Conservation (phyloP, 164 flowering plant species). For the Malania oleifera region DNA sequence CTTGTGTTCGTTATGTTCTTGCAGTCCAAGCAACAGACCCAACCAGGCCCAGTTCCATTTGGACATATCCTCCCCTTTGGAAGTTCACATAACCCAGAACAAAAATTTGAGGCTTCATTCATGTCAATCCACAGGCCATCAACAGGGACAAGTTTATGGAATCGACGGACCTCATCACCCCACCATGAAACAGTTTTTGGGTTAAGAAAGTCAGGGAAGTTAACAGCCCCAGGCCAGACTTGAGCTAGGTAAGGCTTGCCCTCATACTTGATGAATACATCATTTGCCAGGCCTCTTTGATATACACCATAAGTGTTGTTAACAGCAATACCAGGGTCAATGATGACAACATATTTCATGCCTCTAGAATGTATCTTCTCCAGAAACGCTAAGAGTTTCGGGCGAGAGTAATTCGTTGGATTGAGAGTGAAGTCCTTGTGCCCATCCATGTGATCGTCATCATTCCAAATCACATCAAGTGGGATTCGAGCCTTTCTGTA, state of each 20-base stretch:
- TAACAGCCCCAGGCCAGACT: slow-evolving; percentile 93
- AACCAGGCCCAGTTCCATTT: slow-evolving; percentile 58
- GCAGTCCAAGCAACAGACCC: slow-evolving; percentile 92
- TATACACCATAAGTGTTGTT: slow-evolving; percentile 69
- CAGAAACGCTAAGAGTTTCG: slow-evolving; percentile 59
- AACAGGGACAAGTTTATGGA: slow-evolving; percentile 80
- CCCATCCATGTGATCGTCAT: slow-evolving; percentile 93
- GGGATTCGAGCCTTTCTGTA: slow-evolving; percentile 82
- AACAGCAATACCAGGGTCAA: slow-evolving; percentile 83
- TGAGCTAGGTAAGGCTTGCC: slow-evolving; percentile 81
- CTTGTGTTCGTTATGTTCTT: slow-evolving; percentile 71
- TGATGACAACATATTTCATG: slow-evolving; percentile 81
- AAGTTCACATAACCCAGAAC: slow-evolving; percentile 65
- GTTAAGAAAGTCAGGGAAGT: slow-evolving; percentile 94
- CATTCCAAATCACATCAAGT: slow-evolving; percentile 94
- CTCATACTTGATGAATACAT: slow-evolving; percentile 77
- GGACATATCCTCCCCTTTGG: slow-evolving; percentile 69
- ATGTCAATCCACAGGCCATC: slow-evolving; percentile 98
- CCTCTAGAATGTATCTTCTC: slow-evolving; percentile 63
- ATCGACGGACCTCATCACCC: slow-evolving; percentile 71
- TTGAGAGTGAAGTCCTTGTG: slow-evolving; percentile 90
- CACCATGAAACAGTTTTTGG: slow-evolving; percentile 80
- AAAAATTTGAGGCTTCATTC: slow-evolving; percentile 94
- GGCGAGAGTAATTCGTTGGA: slow-evolving; percentile 60
- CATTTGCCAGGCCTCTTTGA: slow-evolving; percentile 59